Base-by-base conservation (phyloP, 2,329 filamentous ascomycete genomes). In the Botrytis sinoallii region DNA sequence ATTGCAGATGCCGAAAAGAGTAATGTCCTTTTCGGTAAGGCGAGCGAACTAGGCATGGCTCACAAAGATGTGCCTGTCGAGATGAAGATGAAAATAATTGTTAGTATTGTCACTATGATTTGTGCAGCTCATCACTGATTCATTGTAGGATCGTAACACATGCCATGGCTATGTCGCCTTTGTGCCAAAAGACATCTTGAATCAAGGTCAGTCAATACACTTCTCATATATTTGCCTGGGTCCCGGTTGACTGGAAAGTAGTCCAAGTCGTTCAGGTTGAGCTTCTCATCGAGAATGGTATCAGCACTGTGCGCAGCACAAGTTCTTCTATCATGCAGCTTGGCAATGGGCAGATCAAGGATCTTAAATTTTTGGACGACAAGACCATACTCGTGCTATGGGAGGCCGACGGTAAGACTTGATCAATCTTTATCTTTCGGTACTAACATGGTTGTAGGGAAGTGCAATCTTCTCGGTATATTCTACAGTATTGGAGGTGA, bases 1-100 rank as follows among this genome's bases (percentile, higher is more conserved):
- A 90, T 94, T 80, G 90, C 93, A 75, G 88, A 91, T 81, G 88
- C 91, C 10, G 88, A 94, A 82, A 86, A 89, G 78, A 85, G 90
- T 72, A 91, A 89, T 73, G 91, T 94, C 18, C 84, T 90, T 8
- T 91, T 93, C 77, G 91, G 91, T 5, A 85, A 86, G 46, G 83
- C 87, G 5, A 73, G 76, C 55, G 65, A 75, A 38, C 60, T 82
- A 38, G 77, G 77, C 14, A 29, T 66, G 20, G 22, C 74, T 32
- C 72, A 79, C 44, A 63, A 67, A 18, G 67, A 76, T 67, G 73
- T 74, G 12, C 71, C 77, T 22, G 68, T 79, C 14, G 79, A 80
- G 70, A 78, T 81, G 77, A 76, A 74, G 64, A 77, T 82, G 74
- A 75, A 71, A 55, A 66, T 46, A 67, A 46, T 75, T 38, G 79